phyloP scores from a whole-genome alignment of 1,139 yeast species.

The Groenewaldozyma auringiensis region DNA sequence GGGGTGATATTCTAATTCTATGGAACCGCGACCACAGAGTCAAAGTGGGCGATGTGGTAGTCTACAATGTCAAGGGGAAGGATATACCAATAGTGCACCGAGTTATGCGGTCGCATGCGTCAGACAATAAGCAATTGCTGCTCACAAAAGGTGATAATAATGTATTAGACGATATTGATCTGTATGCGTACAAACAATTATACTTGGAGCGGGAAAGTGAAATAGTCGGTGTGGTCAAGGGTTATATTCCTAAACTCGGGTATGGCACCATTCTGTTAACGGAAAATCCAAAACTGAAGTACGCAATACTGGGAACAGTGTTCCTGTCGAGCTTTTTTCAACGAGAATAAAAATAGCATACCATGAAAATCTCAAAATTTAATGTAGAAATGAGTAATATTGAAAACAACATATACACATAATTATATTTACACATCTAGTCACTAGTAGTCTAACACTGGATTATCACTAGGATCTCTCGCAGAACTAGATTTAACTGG shows the following conservation, averaged over 20 bases:
- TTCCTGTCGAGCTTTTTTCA: conserved; percentile 39
- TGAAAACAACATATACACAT: no score
- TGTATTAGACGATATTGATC: conserved; percentile 79
- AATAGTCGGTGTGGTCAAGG: conserved; percentile 84
- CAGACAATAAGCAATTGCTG: conserved; percentile 52
- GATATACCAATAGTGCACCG: conserved; percentile 93
- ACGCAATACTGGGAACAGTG: conserved; percentile 59
- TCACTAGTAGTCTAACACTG: not conserved
- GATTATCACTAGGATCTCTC: not conserved
- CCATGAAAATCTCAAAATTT: no score
- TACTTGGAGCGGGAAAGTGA: conserved; percentile 73
- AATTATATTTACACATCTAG: not conserved
- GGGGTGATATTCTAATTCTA: conserved; percentile 87
- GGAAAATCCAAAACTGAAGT: conserved; percentile 76
- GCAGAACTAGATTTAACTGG: no score
- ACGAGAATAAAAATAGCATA: conserved; percentile 21
- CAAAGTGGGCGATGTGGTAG: conserved; percentile 91
- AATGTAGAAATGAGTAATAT: no score
- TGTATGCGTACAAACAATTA: conserved; percentile 69
- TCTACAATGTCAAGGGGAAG: conserved; percentile 77
- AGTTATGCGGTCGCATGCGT: conserved; percentile 70
- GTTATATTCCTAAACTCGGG: conserved; percentile 85
- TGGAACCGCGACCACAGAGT: conserved; percentile 73
- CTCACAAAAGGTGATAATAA: conserved; percentile 97
- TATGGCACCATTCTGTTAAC: conserved; percentile 85